A percentile compares a stretch with the other conserved stretches of the same genome.
Conservation (phyloP, 164 flowering plant genomes). For the Umbellularia californica region DNA sequence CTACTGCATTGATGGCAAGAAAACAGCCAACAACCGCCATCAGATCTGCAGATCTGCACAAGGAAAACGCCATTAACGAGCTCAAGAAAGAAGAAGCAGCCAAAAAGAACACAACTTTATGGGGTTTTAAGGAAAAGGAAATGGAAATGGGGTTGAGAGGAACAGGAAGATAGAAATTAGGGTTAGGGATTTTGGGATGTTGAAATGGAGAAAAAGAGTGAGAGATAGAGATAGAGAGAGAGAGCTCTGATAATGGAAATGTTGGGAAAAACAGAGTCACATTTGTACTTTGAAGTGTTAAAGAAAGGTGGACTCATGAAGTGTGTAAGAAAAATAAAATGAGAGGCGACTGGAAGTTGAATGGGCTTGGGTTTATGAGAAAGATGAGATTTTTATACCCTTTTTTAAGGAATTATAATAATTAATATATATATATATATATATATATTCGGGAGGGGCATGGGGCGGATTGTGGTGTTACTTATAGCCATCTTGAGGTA, state of each 20-base stretch:
- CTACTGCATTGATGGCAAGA: not conserved
- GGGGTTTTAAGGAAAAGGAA: not conserved
- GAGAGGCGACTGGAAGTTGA: too few relatives aligned
- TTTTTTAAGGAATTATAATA: too few relatives aligned
- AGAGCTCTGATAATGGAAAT: not conserved
- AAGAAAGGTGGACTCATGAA: too few relatives aligned
- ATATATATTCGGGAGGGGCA: too few relatives aligned
- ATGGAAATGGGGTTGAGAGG: not conserved
- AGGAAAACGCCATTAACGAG: slow-evolving; percentile 3
- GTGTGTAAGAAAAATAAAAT: too few relatives aligned
- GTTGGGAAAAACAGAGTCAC: too few relatives aligned
- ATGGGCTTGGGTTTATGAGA: too few relatives aligned
- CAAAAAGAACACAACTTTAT: not conserved
- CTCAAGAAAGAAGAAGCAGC: not conserved
- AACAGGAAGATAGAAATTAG: not conserved
- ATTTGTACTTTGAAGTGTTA: too few relatives aligned
- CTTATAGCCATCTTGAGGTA: too few relatives aligned
- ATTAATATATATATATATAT: too few relatives aligned
- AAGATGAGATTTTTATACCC: too few relatives aligned
- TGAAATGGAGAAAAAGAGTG: not conserved
- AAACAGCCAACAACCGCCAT: not conserved
- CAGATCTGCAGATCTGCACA: slow-evolving; percentile 4
- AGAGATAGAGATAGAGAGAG: slow-evolving; percentile 3
- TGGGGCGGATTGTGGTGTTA: too few relatives aligned
- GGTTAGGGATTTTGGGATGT: not conserved